Percentiles rank a stretch among this genome's conserved stretches.
Conservation (phyloP, 2,329 filamentous ascomycete species). For the Chaetothyriales sp. region DNA sequence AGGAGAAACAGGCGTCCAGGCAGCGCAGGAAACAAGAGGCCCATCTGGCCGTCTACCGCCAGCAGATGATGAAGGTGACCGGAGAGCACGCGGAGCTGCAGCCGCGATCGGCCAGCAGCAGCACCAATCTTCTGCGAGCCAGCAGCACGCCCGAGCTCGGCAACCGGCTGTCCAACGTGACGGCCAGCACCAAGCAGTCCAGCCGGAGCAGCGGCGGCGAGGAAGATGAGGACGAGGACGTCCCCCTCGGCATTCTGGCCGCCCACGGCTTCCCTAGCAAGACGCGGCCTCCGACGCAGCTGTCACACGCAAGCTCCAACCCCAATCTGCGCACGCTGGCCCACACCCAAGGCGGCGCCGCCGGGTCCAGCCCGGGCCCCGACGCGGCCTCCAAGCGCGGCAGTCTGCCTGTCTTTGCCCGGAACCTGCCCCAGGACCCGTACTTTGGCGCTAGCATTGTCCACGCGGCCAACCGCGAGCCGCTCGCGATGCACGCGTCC, state of each 20-base stretch:
- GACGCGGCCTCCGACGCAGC: constrained; percentile 57
- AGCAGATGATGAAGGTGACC: constrained; percentile 94
- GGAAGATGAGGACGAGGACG: constrained; percentile 73
- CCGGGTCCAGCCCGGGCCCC: constrained; percentile 44
- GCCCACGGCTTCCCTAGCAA: constrained; percentile 79
- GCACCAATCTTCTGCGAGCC: constrained; percentile 4
- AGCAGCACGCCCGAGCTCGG: constrained; percentile 16
- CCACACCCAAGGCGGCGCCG: constrained; percentile 32
- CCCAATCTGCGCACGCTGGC: constrained; percentile 44
- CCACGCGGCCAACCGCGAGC: constrained; percentile 58
- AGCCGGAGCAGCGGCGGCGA: constrained; percentile 26
- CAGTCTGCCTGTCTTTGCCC: constrained; percentile 66
- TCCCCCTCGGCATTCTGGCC: constrained; percentile 72
- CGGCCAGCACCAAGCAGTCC: constrained; percentile 24
- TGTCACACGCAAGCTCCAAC: constrained; percentile 53
- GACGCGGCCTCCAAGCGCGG: constrained; percentile 42
- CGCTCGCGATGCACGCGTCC: constrained; percentile 52
- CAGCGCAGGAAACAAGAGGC: constrained; percentile 80
- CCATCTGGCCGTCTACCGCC: constrained; percentile 75
- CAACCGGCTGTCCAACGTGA: constrained; percentile 25
- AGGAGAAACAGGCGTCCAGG: constrained; percentile 56
- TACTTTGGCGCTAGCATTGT: constrained; percentile 70
- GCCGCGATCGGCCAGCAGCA: constrained; percentile 23
- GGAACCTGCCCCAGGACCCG: constrained; percentile 69
- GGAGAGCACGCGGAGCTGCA: constrained; percentile 55